Evolutionary conservation across 164 flowering plant species (phyloP).

Genomic region (Nymphaea colorata): DNA sequence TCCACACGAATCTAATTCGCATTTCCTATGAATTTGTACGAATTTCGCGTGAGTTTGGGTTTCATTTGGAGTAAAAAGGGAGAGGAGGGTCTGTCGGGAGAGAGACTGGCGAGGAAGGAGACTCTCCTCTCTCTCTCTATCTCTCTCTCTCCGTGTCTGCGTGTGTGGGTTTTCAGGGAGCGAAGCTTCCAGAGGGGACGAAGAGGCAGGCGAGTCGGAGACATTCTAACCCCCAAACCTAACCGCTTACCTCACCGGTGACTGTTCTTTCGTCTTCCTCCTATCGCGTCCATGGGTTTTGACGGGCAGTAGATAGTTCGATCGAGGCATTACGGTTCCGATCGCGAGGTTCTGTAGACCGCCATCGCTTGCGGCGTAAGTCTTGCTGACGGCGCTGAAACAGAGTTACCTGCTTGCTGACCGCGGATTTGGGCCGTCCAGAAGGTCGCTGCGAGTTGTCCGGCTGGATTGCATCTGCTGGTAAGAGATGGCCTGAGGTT

Average conservation of each 20-base stretch:
- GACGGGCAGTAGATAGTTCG: neutral
- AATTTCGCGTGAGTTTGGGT: neutral
- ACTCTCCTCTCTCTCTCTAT: neutral
- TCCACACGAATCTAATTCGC: neutral
- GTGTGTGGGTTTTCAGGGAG: neutral
- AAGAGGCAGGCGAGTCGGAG: neutral
- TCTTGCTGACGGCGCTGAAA: neutral
- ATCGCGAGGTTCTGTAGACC: neutral
- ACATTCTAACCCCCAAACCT: neutral
- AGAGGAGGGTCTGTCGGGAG: neutral
- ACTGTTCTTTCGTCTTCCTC: neutral
- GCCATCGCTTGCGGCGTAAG: neutral
- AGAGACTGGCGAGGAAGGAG: neutral
- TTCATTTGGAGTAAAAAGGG: neutral
- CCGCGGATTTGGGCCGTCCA: neutral
- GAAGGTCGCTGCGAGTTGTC: neutral
- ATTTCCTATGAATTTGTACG: neutral
- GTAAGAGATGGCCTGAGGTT: neutral
- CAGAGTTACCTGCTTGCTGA: neutral
- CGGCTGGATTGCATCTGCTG: neutral
- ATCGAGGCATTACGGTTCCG: neutral
- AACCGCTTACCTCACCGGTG: neutral
- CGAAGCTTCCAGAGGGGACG: neutral
- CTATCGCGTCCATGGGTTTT: neutral
- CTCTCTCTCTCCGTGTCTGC: neutral